These are phyloP conservation scores for Wickerhamomyces silvicola DNA, from an alignment of 805 yeast species.

Conservation along the genomic window DNA sequence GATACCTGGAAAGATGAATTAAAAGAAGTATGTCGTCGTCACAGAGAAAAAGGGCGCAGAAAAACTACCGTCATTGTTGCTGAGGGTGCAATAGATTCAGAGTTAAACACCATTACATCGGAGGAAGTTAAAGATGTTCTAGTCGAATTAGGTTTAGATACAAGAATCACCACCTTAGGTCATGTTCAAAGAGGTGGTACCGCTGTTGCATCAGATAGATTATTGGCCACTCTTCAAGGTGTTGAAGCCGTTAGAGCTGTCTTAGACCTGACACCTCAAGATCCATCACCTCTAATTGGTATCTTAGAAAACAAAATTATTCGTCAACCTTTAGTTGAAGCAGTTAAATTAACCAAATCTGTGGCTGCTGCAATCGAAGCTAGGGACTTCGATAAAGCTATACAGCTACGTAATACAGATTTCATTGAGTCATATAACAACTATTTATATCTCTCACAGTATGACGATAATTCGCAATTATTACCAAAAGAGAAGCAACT, in stretches of 20 bases:
- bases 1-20: constrained; percentile 77
- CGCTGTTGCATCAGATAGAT: constrained; percentile 91
- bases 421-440: constrained; percentile 75
- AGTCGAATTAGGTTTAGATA: constrained; percentile 82
- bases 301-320: constrained; percentile 81
- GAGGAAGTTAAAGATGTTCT: constrained; percentile 77
- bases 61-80: constrained; percentile 96
- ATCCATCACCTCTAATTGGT: constrained; percentile 94
- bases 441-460: constrained; percentile 60
- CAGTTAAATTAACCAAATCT: constrained; percentile 79
- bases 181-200: constrained; percentile 99
- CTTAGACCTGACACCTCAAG: constrained; percentile 76
- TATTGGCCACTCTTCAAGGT: constrained; percentile 92
- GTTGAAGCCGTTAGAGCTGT: constrained; percentile 96
- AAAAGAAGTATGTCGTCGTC: constrained; percentile 67
- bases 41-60: constrained; percentile 82
- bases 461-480: constrained; percentile 55
- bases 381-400: constrained; percentile 81
- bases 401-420: constrained; percentile 79
- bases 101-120: constrained; percentile 74
- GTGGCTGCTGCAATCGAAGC: constrained; percentile 82
- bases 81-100: constrained; percentile 90
- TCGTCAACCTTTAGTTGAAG: constrained; percentile 80
- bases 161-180: constrained; percentile 91
- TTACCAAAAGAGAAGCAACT: constrained; percentile 57